Percentiles rank a stretch among this genome's conserved stretches.
Evolutionary conservation across 169 alveolate genomes (phyloP).

Genomic region (Eimeria zaria): DNA sequence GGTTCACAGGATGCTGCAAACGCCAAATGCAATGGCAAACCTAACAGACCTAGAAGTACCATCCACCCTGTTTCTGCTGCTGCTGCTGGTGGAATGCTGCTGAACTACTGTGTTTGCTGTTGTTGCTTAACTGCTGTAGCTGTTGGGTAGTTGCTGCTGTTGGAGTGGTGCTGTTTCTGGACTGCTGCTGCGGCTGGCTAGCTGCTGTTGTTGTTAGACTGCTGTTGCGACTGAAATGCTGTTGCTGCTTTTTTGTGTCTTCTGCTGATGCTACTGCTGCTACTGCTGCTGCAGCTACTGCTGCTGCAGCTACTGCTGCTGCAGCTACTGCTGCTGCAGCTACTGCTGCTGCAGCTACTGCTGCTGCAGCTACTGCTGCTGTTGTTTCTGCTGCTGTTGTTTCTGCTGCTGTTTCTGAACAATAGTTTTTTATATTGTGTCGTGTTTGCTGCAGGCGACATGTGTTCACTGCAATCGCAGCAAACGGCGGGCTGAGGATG

Average conservation of each 20-base stretch:
- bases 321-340: background rate
- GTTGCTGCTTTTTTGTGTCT: too few species aligned
- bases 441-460: slow-evolving; percentile 54
- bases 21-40: background rate
- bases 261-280: background rate
- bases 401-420: background rate
- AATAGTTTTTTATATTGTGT: background rate
- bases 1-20: slow-evolving; percentile 95
- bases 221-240: too few species aligned
- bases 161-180: too few species aligned
- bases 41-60: slow-evolving; percentile 63
- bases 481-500: slow-evolving; percentile 91
- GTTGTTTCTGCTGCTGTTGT: slow-evolving; percentile 31
- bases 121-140: too few species aligned
- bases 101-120: too few species aligned
- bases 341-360: background rate
- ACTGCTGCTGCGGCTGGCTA: too few species aligned
- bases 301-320: slow-evolving; percentile 35
- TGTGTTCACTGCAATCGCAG: slow-evolving; percentile 91
- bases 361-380: slow-evolving; percentile 36
- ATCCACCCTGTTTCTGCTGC: background rate
- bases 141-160: too few species aligned
- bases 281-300: slow-evolving; percentile 45
- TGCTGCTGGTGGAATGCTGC: too few species aligned
- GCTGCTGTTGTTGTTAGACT: too few species aligned